Conservation (phyloP, 2,329 filamentous ascomycete species). For the Stagonosporopsis cucurbitacearum region DNA sequence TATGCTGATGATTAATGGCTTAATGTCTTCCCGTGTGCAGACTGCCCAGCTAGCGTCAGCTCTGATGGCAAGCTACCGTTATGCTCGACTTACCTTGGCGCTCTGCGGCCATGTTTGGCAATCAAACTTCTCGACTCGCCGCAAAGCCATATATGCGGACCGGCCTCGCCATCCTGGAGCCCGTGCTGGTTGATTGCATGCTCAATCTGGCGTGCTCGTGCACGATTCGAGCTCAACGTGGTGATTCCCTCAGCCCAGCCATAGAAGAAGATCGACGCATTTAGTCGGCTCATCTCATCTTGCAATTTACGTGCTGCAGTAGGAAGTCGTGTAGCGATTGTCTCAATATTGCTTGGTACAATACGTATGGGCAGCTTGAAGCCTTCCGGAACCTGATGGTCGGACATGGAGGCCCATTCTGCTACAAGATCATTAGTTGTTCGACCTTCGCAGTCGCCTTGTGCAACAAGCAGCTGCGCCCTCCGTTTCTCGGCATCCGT, state of each 20-base stretch:
- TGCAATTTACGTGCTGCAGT: constrained; percentile 53
- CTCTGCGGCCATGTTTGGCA: constrained; percentile 58
- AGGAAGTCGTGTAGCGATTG: constrained; percentile 50
- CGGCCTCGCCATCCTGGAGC: constrained; percentile 59
- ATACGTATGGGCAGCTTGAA: constrained; percentile 68
- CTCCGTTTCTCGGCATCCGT: constrained; percentile 57
- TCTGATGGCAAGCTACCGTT: not conserved
- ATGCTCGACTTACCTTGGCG: not conserved
- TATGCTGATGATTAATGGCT: not conserved
- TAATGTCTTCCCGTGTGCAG: not conserved
- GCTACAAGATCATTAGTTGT: constrained; percentile 24
- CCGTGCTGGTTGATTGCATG: constrained; percentile 60
- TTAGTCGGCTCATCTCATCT: constrained; percentile 64
- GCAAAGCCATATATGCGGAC: constrained; percentile 70
- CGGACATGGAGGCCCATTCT: constrained; percentile 54
- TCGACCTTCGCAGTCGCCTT: constrained; percentile 37
- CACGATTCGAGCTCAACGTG: constrained; percentile 74
- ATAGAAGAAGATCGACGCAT: constrained; percentile 72
- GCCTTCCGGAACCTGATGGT: constrained; percentile 60
- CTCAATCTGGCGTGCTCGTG: constrained; percentile 71
- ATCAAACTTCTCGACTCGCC: constrained; percentile 70
- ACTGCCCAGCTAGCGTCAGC: not conserved
- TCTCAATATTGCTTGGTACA: constrained; percentile 55
- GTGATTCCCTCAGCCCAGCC: constrained; percentile 70
- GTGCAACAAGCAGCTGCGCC: constrained; percentile 64